These are phyloP conservation scores for Syzygium syzygioides DNA, from an alignment of 441 rosid genomes.

Conservation along the genomic window DNA sequence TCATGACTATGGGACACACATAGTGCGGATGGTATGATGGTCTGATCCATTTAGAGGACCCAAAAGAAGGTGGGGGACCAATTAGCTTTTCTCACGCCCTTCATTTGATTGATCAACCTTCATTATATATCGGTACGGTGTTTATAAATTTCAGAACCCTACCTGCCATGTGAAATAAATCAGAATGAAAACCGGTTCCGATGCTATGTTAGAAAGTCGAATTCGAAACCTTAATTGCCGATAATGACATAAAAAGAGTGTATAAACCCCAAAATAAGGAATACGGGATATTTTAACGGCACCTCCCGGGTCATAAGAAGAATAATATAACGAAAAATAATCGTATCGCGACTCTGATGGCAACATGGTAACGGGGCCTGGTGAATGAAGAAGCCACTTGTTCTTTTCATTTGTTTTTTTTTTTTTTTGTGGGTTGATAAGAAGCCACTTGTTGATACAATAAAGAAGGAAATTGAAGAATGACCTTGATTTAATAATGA, in stretches of 20 bases:
- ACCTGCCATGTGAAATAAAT: background rate
- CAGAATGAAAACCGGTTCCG: rapidly evolving
- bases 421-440: background rate
- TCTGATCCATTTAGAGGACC: background rate
- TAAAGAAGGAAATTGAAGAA: background rate
- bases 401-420: too few relatives aligned
- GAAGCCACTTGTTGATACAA: background rate
- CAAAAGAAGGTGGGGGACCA: background rate
- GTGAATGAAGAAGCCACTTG: background rate
- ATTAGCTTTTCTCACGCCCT: background rate
- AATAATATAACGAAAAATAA: background rate
- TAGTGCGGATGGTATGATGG: background rate
- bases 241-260: too few relatives aligned
- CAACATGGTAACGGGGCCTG: background rate
- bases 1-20: background rate
- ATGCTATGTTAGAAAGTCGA: background rate
- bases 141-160: too few relatives aligned
- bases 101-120: background rate
- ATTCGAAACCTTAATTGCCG: background rate
- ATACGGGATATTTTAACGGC: too few relatives aligned
- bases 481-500: background rate
- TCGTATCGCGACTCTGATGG: background rate
- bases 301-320: background rate
- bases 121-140: background rate
- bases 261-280: too few relatives aligned